phyloP scores from a whole-genome alignment of 2,329 filamentous ascomycete genomes.

The Trichoderma polysporum region DNA sequence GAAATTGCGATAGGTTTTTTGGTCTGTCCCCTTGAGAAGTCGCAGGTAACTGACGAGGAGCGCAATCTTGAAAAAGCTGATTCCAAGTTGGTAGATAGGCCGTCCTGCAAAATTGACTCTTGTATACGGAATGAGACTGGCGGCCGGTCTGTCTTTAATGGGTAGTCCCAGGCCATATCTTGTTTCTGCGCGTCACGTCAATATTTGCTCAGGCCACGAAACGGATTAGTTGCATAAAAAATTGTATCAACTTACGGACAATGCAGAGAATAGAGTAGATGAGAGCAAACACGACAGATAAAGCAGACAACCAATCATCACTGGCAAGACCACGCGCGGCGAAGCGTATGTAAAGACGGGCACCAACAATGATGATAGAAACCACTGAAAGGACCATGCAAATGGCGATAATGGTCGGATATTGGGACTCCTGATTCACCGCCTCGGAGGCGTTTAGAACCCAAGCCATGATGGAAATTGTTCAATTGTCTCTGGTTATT shows the following conservation, averaged over 20 bases:
- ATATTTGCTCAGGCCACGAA: background rate
- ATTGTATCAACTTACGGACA: conserved; percentile 40
- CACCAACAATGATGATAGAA: conserved; percentile 42
- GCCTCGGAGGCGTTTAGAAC: conserved; percentile 49
- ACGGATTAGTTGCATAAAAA: background rate
- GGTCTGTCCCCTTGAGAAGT: conserved; percentile 49
- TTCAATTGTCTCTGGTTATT: background rate
- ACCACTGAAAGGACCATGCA: conserved; percentile 45
- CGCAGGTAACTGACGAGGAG: conserved; percentile 53
- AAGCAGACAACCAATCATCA: conserved; percentile 46
- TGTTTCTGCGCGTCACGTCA: conserved; percentile 42
- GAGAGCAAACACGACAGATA: conserved; percentile 47
- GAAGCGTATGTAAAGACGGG: conserved; percentile 44
- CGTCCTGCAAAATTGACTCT: conserved; percentile 53
- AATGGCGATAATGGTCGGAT: conserved; percentile 49
- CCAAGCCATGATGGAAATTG: conserved; percentile 45
- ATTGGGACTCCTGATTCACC: conserved; percentile 48
- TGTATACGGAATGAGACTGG: conserved; percentile 46
- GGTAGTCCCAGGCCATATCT: conserved; percentile 54
- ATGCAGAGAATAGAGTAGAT: conserved; percentile 52
- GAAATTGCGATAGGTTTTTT: conserved; percentile 42
- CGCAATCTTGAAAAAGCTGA: conserved; percentile 57
- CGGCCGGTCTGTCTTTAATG: conserved; percentile 42
- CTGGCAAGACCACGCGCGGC: conserved; percentile 44
- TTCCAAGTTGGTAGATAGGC: conserved; percentile 55